phyloP scores from a whole-genome alignment of 805 yeast genomes.

The Maudiozyma serrabonitensis region DNA sequence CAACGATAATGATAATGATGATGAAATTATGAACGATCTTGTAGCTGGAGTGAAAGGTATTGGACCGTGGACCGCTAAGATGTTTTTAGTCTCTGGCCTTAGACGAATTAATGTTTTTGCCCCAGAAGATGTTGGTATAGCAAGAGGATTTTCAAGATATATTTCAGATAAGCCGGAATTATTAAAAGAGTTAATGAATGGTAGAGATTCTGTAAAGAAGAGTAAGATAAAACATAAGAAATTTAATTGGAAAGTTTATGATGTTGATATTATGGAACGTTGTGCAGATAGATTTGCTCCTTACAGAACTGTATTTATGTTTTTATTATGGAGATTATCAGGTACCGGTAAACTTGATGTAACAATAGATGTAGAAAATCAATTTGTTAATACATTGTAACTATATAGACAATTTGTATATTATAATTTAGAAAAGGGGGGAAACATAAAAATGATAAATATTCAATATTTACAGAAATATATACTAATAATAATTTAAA shows the following conservation, averaged over 20 bases:
- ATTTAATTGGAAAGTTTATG: constrained; percentile 57
- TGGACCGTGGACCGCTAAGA: constrained; percentile 82
- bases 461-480: no score
- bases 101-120: constrained; percentile 63
- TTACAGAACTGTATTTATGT: constrained; percentile 56
- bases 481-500: no score
- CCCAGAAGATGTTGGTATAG: constrained; percentile 72
- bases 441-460: neutral
- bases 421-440: no score
- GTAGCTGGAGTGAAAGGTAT: constrained; percentile 52
- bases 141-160: constrained; percentile 67
- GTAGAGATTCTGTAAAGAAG: constrained; percentile 30
- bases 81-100: constrained; percentile 71
- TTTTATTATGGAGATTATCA: constrained; percentile 64
- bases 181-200: constrained; percentile 35
- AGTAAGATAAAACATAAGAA: constrained; percentile 34
- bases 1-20: constrained; percentile 27
- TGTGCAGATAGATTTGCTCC: constrained; percentile 57
- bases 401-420: no score
- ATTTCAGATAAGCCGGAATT: constrained; percentile 44
- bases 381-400: constrained; percentile 8
- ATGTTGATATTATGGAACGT: constrained; percentile 46
- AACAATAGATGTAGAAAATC: constrained; percentile 23
- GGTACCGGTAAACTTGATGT: constrained; percentile 42
- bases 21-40: constrained; percentile 40